Evolutionary conservation across 805 yeast genomes (phyloP).

Genomic region (Cyberlindnera subsufficiens): DNA sequence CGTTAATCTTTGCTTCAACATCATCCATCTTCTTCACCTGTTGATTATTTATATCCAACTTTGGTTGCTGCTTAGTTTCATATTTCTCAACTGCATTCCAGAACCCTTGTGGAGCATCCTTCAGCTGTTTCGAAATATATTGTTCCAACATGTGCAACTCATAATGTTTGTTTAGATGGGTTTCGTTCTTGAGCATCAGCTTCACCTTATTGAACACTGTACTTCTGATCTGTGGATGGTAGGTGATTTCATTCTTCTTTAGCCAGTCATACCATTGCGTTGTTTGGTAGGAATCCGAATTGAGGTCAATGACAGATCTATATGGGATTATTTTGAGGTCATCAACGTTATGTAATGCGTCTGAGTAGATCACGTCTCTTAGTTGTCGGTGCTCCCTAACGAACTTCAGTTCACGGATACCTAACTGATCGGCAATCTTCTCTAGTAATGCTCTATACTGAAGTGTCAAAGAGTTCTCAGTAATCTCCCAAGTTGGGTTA

Average conservation of each 20-base stretch:
- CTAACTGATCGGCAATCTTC: neutral
- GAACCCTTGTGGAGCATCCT: neutral
- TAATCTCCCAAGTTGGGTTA: neutral
- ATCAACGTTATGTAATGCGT: neutral
- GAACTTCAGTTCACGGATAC: neutral
- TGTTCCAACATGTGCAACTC: neutral
- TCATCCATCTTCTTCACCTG: conserved; percentile 1
- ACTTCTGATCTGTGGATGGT: neutral
- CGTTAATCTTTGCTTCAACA: conserved; percentile 9
- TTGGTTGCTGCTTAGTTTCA: neutral
- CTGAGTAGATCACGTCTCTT: neutral
- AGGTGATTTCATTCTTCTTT: neutral
- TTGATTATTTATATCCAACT: no score
- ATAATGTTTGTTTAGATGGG: neutral
- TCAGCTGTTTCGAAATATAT: neutral
- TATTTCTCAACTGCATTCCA: neutral
- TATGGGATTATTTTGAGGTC: neutral
- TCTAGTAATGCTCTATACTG: neutral
- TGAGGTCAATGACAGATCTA: neutral
- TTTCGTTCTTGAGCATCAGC: neutral
- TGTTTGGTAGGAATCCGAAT: neutral
- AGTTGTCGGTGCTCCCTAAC: neutral
- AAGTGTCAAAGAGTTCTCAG: neutral
- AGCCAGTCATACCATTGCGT: neutral
- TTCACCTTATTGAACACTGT: neutral